Conservation (phyloP, 352 stramenopile species). For the Paralagenidium karlingii region DNA sequence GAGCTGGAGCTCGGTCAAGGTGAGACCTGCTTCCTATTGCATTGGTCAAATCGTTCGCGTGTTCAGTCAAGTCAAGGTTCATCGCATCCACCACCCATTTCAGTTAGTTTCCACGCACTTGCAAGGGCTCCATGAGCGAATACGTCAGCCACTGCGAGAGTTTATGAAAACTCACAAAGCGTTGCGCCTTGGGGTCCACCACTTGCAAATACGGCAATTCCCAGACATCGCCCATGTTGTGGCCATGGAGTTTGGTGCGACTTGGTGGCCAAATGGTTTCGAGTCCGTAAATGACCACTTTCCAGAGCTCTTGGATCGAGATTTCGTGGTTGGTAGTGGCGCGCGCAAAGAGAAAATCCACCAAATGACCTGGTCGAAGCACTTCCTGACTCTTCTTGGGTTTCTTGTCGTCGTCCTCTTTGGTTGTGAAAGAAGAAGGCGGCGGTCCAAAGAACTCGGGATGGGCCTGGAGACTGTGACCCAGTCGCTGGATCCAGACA, state of each 20-base stretch:
- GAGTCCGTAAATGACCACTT: constrained; percentile 65
- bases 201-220: constrained; percentile 43
- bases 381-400: not conserved
- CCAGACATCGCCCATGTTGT: constrained; percentile 83
- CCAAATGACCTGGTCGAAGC: constrained; percentile 38
- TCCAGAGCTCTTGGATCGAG: constrained; percentile 59
- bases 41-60: not conserved
- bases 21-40: constrained; percentile 44
- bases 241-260: constrained; percentile 46
- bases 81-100: not conserved
- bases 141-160: constrained; percentile 84
- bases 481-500: not conserved
- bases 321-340: constrained; percentile 37
- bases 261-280: constrained; percentile 77
- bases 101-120: constrained; percentile 8
- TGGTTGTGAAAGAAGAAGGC: too few species aligned
- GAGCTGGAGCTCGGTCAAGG: constrained; percentile 60
- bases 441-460: too few species aligned
- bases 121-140: constrained; percentile 76
- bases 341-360: constrained; percentile 59
- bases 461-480: not conserved
- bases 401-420: too few species aligned
- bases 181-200: constrained; percentile 31
- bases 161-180: constrained; percentile 82
- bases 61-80: not conserved